These are phyloP conservation scores for Podaxis sp. DNA, from an alignment of 768 basidiomycete species.

Conservation along the genomic window DNA sequence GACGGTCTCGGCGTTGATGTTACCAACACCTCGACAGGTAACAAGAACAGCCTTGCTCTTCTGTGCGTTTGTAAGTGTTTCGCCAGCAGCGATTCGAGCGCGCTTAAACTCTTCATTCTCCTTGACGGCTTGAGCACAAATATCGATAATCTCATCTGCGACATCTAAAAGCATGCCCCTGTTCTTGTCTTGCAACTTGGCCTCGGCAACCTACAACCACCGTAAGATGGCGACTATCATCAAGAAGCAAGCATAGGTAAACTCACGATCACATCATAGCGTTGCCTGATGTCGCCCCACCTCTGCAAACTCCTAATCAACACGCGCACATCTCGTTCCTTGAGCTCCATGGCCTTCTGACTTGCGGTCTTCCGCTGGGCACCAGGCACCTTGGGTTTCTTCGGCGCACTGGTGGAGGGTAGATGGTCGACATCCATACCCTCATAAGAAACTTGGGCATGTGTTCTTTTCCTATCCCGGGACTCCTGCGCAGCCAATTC, in stretches of 20 bases:
- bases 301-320: constrained; percentile 92
- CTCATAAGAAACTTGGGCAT: constrained; percentile 85
- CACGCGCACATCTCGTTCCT: constrained; percentile 95
- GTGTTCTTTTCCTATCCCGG: constrained; percentile 75
- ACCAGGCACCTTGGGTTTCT: constrained; percentile 71
- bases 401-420: constrained; percentile 51
- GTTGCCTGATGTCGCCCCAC: constrained; percentile 95
- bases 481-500: constrained; percentile 66
- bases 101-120: constrained; percentile 82
- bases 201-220: constrained; percentile 66
- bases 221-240: constrained; percentile 4
- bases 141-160: constrained; percentile 87
- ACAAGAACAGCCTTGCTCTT: constrained; percentile 98
- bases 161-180: constrained; percentile 87
- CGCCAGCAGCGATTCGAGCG: constrained; percentile 70
- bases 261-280: constrained; percentile 92
- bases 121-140: constrained; percentile 79
- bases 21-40: constrained; percentile 81
- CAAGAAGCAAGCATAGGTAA: background rate
- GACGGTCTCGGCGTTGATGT: constrained; percentile 97
- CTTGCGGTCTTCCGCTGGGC: constrained; percentile 85
- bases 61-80: constrained; percentile 86
- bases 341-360: constrained; percentile 94
- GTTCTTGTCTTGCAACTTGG: constrained; percentile 93
- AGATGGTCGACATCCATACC: constrained; percentile 90